phyloP scores from a whole-genome alignment of 2,329 filamentous ascomycete species.

The Neofusicoccum ribis region DNA sequence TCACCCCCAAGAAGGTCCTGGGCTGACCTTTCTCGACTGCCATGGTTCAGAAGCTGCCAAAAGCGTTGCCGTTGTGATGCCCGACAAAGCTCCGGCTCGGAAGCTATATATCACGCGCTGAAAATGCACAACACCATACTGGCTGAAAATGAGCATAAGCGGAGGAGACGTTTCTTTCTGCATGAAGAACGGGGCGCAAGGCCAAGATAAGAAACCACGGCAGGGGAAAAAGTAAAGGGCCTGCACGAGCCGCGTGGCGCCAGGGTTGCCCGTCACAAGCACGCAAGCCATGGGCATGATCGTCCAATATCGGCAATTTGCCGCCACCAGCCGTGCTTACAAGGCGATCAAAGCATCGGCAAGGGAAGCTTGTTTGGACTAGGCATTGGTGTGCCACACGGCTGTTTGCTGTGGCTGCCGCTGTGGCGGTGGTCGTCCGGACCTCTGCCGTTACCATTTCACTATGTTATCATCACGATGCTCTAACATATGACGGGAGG shows the following conservation, averaged over 20 bases:
- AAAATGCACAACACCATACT: neutral
- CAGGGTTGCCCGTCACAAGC: neutral
- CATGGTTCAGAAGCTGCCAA: neutral
- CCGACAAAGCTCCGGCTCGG: neutral
- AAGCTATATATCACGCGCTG: neutral
- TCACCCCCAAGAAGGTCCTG: constrained; percentile 3
- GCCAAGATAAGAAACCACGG: neutral
- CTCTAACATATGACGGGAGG: too few species aligned
- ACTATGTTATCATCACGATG: too few species aligned
- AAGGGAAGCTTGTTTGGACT: constrained; percentile 12
- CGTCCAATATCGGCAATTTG: neutral
- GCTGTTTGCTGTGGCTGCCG: neutral
- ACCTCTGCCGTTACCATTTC: neutral
- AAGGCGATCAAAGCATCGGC: neutral
- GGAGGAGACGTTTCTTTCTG: neutral
- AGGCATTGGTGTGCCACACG: neutral
- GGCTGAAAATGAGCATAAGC: constrained; percentile 2
- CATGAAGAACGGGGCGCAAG: neutral
- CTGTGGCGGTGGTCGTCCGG: neutral
- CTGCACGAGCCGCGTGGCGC: neutral
- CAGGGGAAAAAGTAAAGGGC: neutral
- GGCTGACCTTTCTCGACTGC: neutral
- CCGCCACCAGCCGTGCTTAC: neutral
- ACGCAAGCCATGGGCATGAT: constrained; percentile 1
- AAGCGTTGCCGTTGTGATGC: neutral